Evolutionary conservation across 768 basidiomycete genomes (phyloP), one percentile per base, ranked within the genome.

Genomic region (Lactarius hengduanensis): DNA sequence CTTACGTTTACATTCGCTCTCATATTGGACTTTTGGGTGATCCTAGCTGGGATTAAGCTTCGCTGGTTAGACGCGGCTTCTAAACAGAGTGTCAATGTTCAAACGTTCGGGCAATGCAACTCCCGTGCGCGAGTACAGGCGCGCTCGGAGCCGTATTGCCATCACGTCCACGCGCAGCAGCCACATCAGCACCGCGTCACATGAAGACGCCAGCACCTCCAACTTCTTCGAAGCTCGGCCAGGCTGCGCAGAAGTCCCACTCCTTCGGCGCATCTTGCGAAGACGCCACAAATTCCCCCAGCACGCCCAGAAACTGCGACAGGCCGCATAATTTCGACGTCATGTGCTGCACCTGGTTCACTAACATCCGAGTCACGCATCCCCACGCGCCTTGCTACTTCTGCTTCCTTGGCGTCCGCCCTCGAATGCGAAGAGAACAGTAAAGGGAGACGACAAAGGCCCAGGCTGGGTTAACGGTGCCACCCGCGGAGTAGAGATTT

Each of bases 371-470:
- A n/a, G n/a, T n/a, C 57, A 38, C 58, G 34, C n/a, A 10, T 63
- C 8, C 50, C 34, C 38, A 11, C 15, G 13, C 53, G 58, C 53
- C 62, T 62, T 22, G 66, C 62, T 18, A 63, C 66, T 38, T 63
- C 66, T 4, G 41, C 50, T 8, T 56, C 66, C 18, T 32, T 63
- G 32, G 36, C 50, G 57, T 16, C 62, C 57, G 55, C 56, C 45
- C 9, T 47, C 40, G 10, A 36, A 2, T 8, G 22, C 43, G 2
- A 62, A 38, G 22, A 50, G 30, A 30, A 43, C n/a, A 5, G 34
- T 16, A 4, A 4, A 47, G 5, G 41, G 1, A 34, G 4, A 3
- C 16, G 20, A 34, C n/a, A 16, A 67, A 45, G 32, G 2, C 32
- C 1, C 57, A 54, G 22, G 18, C 40, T 11, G 41, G 40, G n/a